Evolutionary conservation across 2,329 filamentous ascomycete genomes (phyloP).

Genomic region (Fusarium annulatum): DNA sequence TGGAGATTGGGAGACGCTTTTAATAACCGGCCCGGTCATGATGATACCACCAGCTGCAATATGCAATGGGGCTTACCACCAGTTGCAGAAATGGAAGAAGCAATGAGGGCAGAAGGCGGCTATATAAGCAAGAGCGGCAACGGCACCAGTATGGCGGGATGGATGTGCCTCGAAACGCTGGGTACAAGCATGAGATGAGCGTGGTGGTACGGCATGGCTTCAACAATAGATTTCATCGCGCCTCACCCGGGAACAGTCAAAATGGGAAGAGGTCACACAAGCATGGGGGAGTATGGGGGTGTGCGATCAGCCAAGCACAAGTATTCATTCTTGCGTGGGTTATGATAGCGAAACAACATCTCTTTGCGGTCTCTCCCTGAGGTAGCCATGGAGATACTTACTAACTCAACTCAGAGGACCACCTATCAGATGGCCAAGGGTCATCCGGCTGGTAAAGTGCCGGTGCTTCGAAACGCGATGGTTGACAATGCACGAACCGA

Average conservation of each 20-base stretch:
- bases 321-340: conserved; percentile 29
- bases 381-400: neutral
- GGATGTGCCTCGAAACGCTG: conserved; percentile 21
- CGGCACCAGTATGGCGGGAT: conserved; percentile 11
- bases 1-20: conserved; percentile 22
- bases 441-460: conserved; percentile 11
- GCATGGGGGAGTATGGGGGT: conserved; percentile 25
- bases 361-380: conserved; percentile 4
- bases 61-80: conserved; percentile 22
- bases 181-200: conserved; percentile 6
- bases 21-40: conserved; percentile 42
- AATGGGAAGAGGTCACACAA: conserved; percentile 26
- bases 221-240: conserved; percentile 34
- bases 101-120: conserved; percentile 21
- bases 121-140: conserved; percentile 21
- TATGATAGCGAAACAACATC: conserved; percentile 35
- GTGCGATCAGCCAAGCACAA: conserved; percentile 30
- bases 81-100: conserved; percentile 14
- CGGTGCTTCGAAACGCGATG: conserved; percentile 7
- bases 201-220: conserved; percentile 23
- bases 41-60: conserved; percentile 16
- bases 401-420: conserved; percentile 7
- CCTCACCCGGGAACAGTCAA: conserved; percentile 43
- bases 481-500: neutral
- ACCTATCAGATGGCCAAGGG: conserved; percentile 11